A percentile compares a stretch with the other conserved stretches of the same genome.
These are phyloP conservation scores for Aspergillus glaucus DNA, from an alignment of 2,329 filamentous ascomycete genomes.

Conservation along the genomic window DNA sequence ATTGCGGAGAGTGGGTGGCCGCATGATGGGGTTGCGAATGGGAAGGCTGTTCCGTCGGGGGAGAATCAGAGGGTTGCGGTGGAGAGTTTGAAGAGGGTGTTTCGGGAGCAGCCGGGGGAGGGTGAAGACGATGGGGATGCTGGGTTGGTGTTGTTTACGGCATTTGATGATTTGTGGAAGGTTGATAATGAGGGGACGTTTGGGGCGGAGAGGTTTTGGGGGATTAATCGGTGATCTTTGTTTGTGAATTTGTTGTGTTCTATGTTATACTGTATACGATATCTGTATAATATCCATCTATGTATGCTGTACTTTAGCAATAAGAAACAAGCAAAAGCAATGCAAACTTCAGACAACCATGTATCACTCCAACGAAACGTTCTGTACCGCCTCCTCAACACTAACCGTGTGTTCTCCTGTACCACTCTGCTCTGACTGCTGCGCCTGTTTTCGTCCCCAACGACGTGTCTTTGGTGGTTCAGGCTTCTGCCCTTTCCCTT, in stretches of 20 bases:
- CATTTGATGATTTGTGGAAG: conserved; percentile 80
- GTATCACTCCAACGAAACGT: conserved; percentile 20
- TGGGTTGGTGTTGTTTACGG: conserved; percentile 64
- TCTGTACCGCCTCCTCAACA: conserved; percentile 30
- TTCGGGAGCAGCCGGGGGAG: conserved; percentile 30
- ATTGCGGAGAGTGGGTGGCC: conserved; percentile 87
- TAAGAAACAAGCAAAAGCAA: not conserved
- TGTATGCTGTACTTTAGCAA: not conserved
- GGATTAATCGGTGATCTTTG: conserved; percentile 38
- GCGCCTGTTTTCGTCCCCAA: conserved; percentile 26
- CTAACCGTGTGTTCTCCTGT: conserved; percentile 13
- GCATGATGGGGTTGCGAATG: conserved; percentile 59
- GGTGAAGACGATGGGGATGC: conserved; percentile 13
- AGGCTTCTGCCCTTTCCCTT: conserved; percentile 26
- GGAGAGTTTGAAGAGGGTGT: conserved; percentile 55
- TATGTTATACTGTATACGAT: not conserved
- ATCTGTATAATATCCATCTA: not conserved
- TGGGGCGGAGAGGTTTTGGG: conserved; percentile 72
- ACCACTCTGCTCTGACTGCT: conserved; percentile 2
- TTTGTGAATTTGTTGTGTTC: not conserved
- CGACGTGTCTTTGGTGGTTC: conserved; percentile 38
- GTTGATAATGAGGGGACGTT: conserved; percentile 55
- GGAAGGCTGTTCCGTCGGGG: conserved; percentile 60
- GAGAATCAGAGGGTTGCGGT: conserved; percentile 63
- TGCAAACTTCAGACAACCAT: not conserved